Percentiles rank a stretch among this genome's conserved stretches.
Evolutionary conservation across 108 stramenopile species (phyloP).

Genomic region (Cylindrotheca closterium): DNA sequence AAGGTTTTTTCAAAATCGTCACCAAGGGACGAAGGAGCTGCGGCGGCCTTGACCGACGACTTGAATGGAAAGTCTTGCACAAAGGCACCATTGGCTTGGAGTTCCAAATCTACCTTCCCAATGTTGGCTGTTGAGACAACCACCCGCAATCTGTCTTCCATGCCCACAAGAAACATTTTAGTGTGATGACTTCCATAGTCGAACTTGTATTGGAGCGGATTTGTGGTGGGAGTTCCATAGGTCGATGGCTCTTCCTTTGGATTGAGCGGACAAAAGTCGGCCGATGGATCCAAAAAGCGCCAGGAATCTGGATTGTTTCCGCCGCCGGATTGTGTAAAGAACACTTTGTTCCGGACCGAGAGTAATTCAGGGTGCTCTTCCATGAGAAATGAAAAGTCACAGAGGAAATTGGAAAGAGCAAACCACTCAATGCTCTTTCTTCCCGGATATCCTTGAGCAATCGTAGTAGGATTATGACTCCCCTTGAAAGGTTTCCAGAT

Average conservation of each 20-base stretch:
- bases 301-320: neutral
- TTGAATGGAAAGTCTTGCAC: slow-evolving; percentile 75
- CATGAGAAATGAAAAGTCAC: slow-evolving; percentile 59
- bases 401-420: slow-evolving; percentile 56
- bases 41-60: neutral
- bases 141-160: slow-evolving; percentile 51
- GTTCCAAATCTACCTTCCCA: slow-evolving; percentile 43
- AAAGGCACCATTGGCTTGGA: slow-evolving; percentile 51
- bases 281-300: neutral
- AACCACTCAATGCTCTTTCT: slow-evolving; percentile 47
- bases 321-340: slow-evolving; percentile 48
- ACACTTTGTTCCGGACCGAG: slow-evolving; percentile 51
- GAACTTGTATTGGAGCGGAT: slow-evolving; percentile 24
- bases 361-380: slow-evolving; percentile 56
- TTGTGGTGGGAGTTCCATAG: slow-evolving; percentile 31
- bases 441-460: no score
- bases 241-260: slow-evolving; percentile 30
- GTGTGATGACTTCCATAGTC: slow-evolving; percentile 74
- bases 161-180: slow-evolving; percentile 75
- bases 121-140: slow-evolving; percentile 80
- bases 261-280: slow-evolving; percentile 20
- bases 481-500: neutral
- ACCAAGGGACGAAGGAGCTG: slow-evolving; percentile 5
- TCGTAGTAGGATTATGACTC: neutral
- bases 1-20: slow-evolving; percentile 67